Evolutionary conservation across 768 basidiomycete species (phyloP), one percentile per base, ranked within the genome.

Genomic region (Tephrocybe sp.): DNA sequence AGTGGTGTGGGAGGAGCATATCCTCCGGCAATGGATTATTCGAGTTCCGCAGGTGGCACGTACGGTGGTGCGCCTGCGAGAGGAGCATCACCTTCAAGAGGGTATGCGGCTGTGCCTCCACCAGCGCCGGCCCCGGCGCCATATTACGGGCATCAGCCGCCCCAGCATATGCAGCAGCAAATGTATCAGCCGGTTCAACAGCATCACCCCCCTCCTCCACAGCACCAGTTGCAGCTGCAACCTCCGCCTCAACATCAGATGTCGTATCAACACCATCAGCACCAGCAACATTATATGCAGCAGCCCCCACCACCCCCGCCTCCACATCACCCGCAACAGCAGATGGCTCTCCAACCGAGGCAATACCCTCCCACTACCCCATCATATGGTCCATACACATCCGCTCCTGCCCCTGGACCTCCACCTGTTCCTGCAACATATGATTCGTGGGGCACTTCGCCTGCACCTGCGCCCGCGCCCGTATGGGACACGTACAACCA

Each of bases 261-360:
- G 30, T 52, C 55, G 18, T 53, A 55, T 57, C 40, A 36, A 1
- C 55, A 42, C 11, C 41, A 54, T 21, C 38, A 33, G 9, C 58
- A 48, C 3, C 58, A 58, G 18, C 59, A 51, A n/a, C 63, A 64
- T 24, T 60, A 60, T 9, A 61, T 63, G 14, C 68, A 66, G 26
- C 61, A 62, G 25, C 66, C 62, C 26, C 62, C 61, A 11, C 62
- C 61, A 11, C 54, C 55, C 30, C 58, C 57, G 15, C 60, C 57
- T 7, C 51, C 44, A 8, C 44, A 58, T 10, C 57, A 53, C 21
- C 28, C 17, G 4, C 51, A 45, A 34, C 51, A 51, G 25, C 30
- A 30, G 28, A 30, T 30, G 28, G 6, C 26, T 7, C 44, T 15
- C 25, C 36, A 44, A 24, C 10, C 17, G 36, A 34, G 32, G 38